Base-by-base conservation (phyloP, 2,329 filamentous ascomycete genomes). In the Podosphaera aphanis region DNA sequence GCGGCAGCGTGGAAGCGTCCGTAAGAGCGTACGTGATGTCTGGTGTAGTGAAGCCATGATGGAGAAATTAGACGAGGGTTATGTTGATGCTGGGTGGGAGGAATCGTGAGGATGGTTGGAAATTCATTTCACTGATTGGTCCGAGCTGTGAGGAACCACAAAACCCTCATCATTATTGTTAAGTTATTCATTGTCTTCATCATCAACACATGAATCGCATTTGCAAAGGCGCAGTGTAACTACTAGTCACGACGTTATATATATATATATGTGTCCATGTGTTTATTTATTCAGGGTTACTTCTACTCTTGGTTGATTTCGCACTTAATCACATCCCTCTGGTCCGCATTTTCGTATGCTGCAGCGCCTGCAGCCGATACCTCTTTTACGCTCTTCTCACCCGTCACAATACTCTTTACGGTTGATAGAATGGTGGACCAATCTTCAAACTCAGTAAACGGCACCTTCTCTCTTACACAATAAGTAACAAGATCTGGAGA, bases 371-470 rank as follows among this genome's bases (percentile, higher is more conserved):
- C 50, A 16, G 51, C 53, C 15, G 83, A 82, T 20, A 83, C 78
- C 40, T 82, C 73, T 55, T 82, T 66, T 6, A 84, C 74, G 19
- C 69, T 77, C 15, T 70, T 71, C 60, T 79, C 77, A 20, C 83
- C 83, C 27, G 73, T 73, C n/a, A 68, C 70, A 56, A 94, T 83
- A 48, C 79, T 75, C 65, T 83, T 77, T 49, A 83, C 79, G 25
- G 79, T 80, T 49, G 71, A 67, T 42, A 83, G 68, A 57, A 93
- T 93, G 51, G 77, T 74, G 5, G 72, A 73, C 74, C 88, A 94
- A 64, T 86, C 76, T 55, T 82, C 69, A 60, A 94, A 94, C 2
- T 82, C 76, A 13, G 83, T 88, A 61, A 92, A 94, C 0, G 86
- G 85, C 18, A 93, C 77, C 8, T 80, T 73, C 61, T 93, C 76